Evolutionary conservation across 2,329 filamentous ascomycete genomes (phyloP).

Genomic region (Ophiostoma perfectum): DNA sequence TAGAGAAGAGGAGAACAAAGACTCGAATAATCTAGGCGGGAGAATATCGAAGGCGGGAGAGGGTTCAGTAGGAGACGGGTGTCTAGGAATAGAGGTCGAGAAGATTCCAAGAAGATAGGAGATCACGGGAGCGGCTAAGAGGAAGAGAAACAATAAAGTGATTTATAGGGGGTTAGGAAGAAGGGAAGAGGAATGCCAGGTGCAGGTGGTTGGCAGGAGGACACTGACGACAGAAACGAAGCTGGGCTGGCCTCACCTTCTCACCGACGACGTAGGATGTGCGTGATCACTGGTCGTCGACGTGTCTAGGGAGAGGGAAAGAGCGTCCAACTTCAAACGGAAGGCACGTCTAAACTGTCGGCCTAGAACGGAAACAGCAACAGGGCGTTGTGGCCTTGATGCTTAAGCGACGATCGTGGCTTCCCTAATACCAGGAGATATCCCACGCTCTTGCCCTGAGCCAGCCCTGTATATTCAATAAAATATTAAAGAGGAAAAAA

Average conservation of each 20-base stretch:
- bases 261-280: slow-evolving; percentile 1
- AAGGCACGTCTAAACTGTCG: background rate
- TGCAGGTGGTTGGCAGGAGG: slow-evolving; percentile 1
- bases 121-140: background rate
- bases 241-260: background rate
- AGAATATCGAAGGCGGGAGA: background rate
- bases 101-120: background rate
- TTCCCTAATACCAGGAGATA: background rate
- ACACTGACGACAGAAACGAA: background rate
- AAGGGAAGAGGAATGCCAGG: background rate
- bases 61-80: background rate
- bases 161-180: background rate
- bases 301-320: background rate
- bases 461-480: no score
- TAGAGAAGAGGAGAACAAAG: background rate
- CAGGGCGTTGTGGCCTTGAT: background rate
- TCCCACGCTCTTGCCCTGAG: background rate
- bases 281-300: slow-evolving; percentile 9
- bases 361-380: background rate
- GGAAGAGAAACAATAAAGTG: background rate
- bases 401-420: background rate
- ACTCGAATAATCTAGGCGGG: background rate
- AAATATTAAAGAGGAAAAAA: background rate
- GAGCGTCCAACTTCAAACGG: background rate
- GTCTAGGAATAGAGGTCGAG: background rate